Evolutionary conservation across 2,329 filamentous ascomycete species (phyloP).

Genomic region (Aspergillus luchuensis): DNA sequence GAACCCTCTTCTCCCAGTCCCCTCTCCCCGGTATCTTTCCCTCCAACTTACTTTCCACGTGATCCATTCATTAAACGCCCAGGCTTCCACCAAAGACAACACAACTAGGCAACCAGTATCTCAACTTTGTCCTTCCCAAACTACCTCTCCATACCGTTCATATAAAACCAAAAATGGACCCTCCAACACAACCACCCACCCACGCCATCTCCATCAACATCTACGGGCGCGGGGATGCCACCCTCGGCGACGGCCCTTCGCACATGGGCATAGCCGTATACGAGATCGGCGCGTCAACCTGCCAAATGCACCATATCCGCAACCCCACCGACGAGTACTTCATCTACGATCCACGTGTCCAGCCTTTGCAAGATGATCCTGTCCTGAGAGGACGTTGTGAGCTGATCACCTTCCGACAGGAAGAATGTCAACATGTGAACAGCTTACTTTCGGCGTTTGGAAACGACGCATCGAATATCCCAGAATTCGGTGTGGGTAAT

Average conservation of each 20-base stretch:
- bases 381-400: slow-evolving; percentile 25
- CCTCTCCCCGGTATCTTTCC: too few species aligned
- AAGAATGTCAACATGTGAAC: slow-evolving; percentile 5
- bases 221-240: slow-evolving; percentile 25
- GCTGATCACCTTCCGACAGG: slow-evolving; percentile 13
- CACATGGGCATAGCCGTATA: slow-evolving; percentile 25
- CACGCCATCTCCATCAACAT: slow-evolving; percentile 22
- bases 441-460: slow-evolving; percentile 16
- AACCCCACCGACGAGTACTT: slow-evolving; percentile 21
- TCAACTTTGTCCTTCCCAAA: not conserved
- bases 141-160: not conserved
- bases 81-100: not conserved
- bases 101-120: not conserved
- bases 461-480: slow-evolving; percentile 17
- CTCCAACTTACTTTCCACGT: not conserved
- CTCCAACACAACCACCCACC: not conserved
- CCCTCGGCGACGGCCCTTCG: slow-evolving; percentile 23
- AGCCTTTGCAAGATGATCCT: slow-evolving; percentile 23
- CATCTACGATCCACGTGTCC: slow-evolving; percentile 24
- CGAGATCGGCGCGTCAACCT: slow-evolving; percentile 19
- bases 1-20: too few species aligned
- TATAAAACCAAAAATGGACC: not conserved
- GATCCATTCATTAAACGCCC: not conserved
- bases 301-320: slow-evolving; percentile 28
- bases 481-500: slow-evolving; percentile 21